Conservation (phyloP, 148 eudicot species). For the Persicaria maculosa region DNA sequence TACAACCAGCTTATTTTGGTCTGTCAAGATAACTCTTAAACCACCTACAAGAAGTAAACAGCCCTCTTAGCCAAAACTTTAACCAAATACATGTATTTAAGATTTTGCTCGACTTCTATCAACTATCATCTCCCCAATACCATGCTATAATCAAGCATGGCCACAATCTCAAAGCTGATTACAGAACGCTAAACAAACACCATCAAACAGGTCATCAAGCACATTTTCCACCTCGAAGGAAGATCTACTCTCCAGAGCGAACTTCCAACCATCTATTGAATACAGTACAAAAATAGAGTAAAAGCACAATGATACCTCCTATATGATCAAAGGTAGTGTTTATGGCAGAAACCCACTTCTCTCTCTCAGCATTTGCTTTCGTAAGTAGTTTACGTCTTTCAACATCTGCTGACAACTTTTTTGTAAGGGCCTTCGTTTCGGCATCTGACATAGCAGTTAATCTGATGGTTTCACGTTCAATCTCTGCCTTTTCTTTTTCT, state of each 20-base stretch:
- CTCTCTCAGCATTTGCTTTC: conserved; percentile 78
- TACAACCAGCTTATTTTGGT: conserved; percentile 89
- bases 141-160: not conserved
- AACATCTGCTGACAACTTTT: conserved; percentile 81
- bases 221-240: not conserved
- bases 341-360: conserved; percentile 92
- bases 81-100: not conserved
- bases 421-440: conserved; percentile 88
- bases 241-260: not conserved
- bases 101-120: not conserved
- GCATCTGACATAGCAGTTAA: conserved; percentile 91
- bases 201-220: conserved; percentile 59
- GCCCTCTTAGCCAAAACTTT: not conserved
- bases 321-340: conserved; percentile 94
- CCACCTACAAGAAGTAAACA: conserved; percentile 44
- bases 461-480: conserved; percentile 85
- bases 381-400: conserved; percentile 69
- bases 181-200: not conserved
- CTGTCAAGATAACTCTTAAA: conserved; percentile 76
- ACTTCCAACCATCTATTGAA: conserved; percentile 20
- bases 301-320: conserved; percentile 56
- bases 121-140: not conserved
- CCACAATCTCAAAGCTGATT: not conserved
- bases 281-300: conserved; percentile 9
- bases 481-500: conserved; percentile 90